A percentile compares a stretch with the other conserved stretches of the same genome.
phyloP scores from a whole-genome alignment of 306 rosid genomes.

The Cicer judaicum region DNA sequence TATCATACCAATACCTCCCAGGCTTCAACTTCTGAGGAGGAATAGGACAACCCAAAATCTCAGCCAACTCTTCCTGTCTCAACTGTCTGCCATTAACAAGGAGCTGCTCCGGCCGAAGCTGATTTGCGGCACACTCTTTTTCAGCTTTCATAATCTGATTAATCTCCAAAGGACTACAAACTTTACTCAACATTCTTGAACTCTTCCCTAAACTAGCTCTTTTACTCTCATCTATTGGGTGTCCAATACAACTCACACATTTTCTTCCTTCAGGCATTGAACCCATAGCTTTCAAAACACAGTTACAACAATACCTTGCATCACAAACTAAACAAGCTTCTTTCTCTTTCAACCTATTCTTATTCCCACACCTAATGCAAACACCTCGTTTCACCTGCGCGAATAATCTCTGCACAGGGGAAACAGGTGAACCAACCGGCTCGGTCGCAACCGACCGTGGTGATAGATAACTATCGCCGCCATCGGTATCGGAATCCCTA shows the following conservation, averaged over 20 bases:
- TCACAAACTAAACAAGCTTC: conserved; percentile 85
- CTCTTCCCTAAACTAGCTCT: conserved; percentile 70
- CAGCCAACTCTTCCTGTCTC: conserved; percentile 80
- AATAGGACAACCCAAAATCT: conserved; percentile 68
- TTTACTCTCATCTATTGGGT: conserved; percentile 72
- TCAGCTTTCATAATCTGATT: conserved; percentile 89
- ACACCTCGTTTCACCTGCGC: conserved; percentile 54
- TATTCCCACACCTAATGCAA: conserved; percentile 75
- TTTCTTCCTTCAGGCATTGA: conserved; percentile 96
- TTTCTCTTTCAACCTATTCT: conserved; percentile 76
- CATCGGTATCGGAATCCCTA: conserved; percentile 61
- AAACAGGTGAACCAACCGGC: conserved; percentile 57
- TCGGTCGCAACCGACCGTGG: conserved; percentile 69
- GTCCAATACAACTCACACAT: conserved; percentile 84
- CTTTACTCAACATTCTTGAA: conserved; percentile 74
- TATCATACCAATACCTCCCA: conserved; percentile 92
- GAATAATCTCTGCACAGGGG: neutral
- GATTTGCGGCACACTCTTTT: conserved; percentile 80
- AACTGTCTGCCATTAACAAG: conserved; percentile 78
- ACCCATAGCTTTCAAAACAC: conserved; percentile 91
- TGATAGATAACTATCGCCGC: conserved; percentile 55
- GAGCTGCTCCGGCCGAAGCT: conserved; percentile 83
- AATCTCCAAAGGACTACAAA: conserved; percentile 85
- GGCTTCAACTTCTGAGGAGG: conserved; percentile 91
- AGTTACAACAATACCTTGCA: conserved; percentile 71